Evolutionary conservation across 2,329 filamentous ascomycete species (phyloP), one percentile per base, ranked within the genome.

Genomic region (Colletotrichum truncatum): DNA sequence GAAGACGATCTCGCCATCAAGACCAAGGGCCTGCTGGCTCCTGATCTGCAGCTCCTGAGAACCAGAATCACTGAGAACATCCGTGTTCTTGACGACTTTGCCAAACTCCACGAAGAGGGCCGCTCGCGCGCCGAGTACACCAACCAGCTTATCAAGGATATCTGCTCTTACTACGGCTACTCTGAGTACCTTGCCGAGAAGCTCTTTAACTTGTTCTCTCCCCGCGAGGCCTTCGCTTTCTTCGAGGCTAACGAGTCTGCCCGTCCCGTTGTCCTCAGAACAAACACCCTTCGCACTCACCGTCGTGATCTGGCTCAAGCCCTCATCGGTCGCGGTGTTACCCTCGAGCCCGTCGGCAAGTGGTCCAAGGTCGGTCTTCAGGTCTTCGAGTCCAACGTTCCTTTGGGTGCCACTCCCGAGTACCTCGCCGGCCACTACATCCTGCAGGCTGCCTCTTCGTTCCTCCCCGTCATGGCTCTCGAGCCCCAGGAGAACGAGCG

Each of bases 321-420:
- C 2, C 87, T 98, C 66, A 98, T 98, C 84, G 97, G 97, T 82
- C 92, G 95, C 69, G 96, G 96, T 69, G 96, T 99, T 51, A 97
- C 94, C 12, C 87, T 99, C 38, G 95, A 99, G 79, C 96, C 96
- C 2, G 93, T 99, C 16, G 96, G 96, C 67, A 98, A 98, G 80
- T 99, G 96, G 96, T 96, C 92, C 71, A 99, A 99, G 82, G 94
- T 99, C 68, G 96, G 96, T 49, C 87, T 99, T 39, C 96, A 99
- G 78, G 89, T 99, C 66, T 99, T 99, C 77, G 96, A 99, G 79
- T 93, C 92, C 63, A 91, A 90, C 67, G 84, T 88, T 5, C 93
- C 94, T 3, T 87, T 98, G 1, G 94, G 94, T 86, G 96, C 96
- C 26, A 99, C 96, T 1, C 96, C 96, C 9, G 96, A 99, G 80